Evolutionary conservation across 345 rosid species (phyloP).

Genomic region (Toxicodendron radicans): DNA sequence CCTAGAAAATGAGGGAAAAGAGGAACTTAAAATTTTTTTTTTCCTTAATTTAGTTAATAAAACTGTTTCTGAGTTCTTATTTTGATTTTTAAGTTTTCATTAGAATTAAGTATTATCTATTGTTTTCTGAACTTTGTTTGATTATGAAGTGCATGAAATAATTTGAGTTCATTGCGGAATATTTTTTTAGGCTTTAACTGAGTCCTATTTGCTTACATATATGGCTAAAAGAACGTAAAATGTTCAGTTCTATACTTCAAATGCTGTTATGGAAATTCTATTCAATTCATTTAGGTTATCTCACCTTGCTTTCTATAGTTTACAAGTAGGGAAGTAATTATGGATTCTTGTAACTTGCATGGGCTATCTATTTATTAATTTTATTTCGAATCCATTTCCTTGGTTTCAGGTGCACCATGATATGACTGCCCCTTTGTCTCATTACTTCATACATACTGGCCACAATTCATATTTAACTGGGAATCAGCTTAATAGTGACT

Average conservation of each 20-base stretch:
- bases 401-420: constrained; percentile 74
- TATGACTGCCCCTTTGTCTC: constrained; percentile 87
- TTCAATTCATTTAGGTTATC: not conserved
- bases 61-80: not conserved
- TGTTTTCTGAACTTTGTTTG: too few species aligned
- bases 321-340: not conserved
- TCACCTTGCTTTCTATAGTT: not conserved
- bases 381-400: constrained; percentile 9
- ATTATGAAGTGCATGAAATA: not conserved
- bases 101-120: too few species aligned
- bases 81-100: too few species aligned
- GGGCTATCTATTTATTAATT: not conserved
- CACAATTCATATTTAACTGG: constrained; percentile 93
- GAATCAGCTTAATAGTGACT: constrained; percentile 92
- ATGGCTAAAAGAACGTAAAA: not conserved
- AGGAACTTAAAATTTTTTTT: not conserved
- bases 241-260: not conserved
- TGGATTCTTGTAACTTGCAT: not conserved
- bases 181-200: not conserved
- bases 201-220: not conserved
- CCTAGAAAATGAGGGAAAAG: not conserved
- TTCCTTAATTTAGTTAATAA: not conserved
- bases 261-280: not conserved
- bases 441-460: constrained; percentile 84
- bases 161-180: not conserved